These are phyloP conservation scores for Microcos paniculata DNA, from an alignment of 345 rosid species.

Conservation along the genomic window DNA sequence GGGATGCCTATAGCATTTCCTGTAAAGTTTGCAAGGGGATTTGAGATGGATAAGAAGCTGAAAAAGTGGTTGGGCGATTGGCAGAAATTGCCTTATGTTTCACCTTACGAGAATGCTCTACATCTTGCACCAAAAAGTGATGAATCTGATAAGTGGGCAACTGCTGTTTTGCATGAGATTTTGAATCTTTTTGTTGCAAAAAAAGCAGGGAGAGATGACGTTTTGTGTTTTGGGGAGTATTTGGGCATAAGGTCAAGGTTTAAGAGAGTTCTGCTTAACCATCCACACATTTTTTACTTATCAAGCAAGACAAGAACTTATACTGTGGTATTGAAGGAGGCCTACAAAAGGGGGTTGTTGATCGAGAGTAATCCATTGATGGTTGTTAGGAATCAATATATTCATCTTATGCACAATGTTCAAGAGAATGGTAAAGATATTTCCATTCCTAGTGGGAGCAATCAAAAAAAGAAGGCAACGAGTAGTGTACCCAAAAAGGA, in stretches of 20 bases:
- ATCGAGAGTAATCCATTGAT: conserved; percentile 57
- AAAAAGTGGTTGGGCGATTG: conserved; percentile 77
- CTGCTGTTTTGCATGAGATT: conserved; percentile 73
- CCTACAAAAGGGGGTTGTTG: conserved; percentile 68
- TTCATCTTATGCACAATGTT: conserved; percentile 73
- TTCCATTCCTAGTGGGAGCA: conserved; percentile 34
- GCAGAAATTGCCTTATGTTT: conserved; percentile 84
- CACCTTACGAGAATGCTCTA: conserved; percentile 70
- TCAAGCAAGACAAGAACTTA: conserved; percentile 64
- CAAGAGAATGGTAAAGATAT: conserved; percentile 41
- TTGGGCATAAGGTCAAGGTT: conserved; percentile 80
- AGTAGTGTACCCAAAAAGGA: conserved; percentile 21
- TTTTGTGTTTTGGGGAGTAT: conserved; percentile 65
- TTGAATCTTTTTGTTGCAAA: conserved; percentile 69
- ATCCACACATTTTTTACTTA: conserved; percentile 72
- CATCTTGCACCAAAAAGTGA: conserved; percentile 58
- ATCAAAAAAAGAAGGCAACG: conserved; percentile 37
- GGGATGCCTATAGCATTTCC: conserved; percentile 55
- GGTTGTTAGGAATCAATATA: conserved; percentile 55
- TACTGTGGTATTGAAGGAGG: conserved; percentile 81
- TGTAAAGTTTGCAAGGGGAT: conserved; percentile 57
- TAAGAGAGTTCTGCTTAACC: conserved; percentile 77
- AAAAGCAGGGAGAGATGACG: conserved; percentile 62
- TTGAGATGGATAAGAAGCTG: conserved; percentile 70
- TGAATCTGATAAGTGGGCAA: conserved; percentile 83